Base-by-base conservation (phyloP, 345 rosid genomes). In the Eucalyptus cloeziana region DNA sequence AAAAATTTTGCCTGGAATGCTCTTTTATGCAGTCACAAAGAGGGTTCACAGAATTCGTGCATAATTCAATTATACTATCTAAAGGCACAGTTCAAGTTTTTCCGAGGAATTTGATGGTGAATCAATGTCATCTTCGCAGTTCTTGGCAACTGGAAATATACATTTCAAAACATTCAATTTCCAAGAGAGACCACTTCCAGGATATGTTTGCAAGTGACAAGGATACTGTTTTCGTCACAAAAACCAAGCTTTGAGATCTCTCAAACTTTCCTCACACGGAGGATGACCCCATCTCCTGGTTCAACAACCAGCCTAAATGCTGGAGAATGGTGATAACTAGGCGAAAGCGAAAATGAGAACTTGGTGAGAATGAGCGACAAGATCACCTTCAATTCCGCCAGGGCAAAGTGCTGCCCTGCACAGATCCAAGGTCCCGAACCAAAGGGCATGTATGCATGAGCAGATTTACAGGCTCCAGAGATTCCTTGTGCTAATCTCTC, bases 341-440 rank as follows among this genome's bases (percentile, higher is more conserved):
- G 90, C 1, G 94, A 91, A 15, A 93, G 86, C 8, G 93, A 88
- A 89, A 94, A 89, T 2, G 88, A 67, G 47, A 95, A 92, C 86
- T 87, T 92, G 37, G 92, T 90, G 15, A 93, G 89, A 87, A 93
- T 52, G 86, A 91, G 90, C 16, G 90, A 90, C 54, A 93, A 54
- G 58, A 90, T 88, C 87, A 91, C 91, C 92, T 92, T 94, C 83
- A 93, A 79, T 76, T 94, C 95, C 2, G 91, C 81, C 91, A 93
- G 91, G 9, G 95, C 94, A 56, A 95, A 92, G 50, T 94, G 91
- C 88, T 92, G 94, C 17, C 94, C 97, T 6, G 88, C 87, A 49
- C 95, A 93, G 27, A 25, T 56, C 45, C 92, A 87, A n/a, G 94
- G 89, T 54, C 94, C 96, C 1, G 90, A 25, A 37, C 94, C 95